These are phyloP conservation scores for Yamadazyma olivae DNA, from an alignment of 805 yeast species.

Conservation along the genomic window DNA sequence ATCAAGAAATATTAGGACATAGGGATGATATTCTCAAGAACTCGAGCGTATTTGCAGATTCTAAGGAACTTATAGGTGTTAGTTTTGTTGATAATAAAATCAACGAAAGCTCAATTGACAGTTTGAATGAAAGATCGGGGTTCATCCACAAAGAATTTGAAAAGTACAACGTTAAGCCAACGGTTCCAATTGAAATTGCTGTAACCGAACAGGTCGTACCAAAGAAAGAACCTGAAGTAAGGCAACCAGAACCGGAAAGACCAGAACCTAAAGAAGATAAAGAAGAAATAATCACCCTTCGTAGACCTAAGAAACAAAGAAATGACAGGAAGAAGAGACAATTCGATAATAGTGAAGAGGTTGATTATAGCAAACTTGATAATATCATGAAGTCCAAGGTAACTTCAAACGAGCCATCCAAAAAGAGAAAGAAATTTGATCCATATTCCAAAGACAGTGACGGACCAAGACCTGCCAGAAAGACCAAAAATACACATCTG, in stretches of 20 bases:
- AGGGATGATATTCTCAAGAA: constrained; percentile 4
- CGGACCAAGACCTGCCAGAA: constrained; percentile 57
- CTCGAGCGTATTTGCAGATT: constrained; percentile 16
- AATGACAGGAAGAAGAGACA: constrained; percentile 1
- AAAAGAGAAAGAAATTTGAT: constrained; percentile 44
- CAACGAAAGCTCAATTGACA: constrained; percentile 13
- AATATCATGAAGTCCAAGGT: constrained; percentile 31
- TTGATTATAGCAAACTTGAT: constrained; percentile 46
- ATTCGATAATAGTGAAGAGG: constrained; percentile 17
- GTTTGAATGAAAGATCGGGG: constrained; percentile 8
- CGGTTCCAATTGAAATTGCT: neutral
- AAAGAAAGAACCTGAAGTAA: neutral
- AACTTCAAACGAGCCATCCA: constrained; percentile 4
- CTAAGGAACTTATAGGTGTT: constrained; percentile 17
- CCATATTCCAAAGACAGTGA: constrained; percentile 51
- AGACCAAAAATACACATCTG: constrained; percentile 27
- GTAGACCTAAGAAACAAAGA: constrained; percentile 14
- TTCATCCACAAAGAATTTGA: constrained; percentile 9
- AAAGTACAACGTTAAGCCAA: constrained; percentile 1
- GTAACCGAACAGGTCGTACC: neutral
- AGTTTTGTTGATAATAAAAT: constrained; percentile 13
- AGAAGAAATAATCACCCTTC: constrained; percentile 40
- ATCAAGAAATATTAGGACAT: constrained; percentile 9
- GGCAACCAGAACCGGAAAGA: neutral
- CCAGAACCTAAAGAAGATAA: constrained; percentile 9